A percentile compares a stretch with the other conserved stretches of the same genome.
Conservation (phyloP, 1,284 basidiomycete genomes). For the Malassezia furfur region DNA sequence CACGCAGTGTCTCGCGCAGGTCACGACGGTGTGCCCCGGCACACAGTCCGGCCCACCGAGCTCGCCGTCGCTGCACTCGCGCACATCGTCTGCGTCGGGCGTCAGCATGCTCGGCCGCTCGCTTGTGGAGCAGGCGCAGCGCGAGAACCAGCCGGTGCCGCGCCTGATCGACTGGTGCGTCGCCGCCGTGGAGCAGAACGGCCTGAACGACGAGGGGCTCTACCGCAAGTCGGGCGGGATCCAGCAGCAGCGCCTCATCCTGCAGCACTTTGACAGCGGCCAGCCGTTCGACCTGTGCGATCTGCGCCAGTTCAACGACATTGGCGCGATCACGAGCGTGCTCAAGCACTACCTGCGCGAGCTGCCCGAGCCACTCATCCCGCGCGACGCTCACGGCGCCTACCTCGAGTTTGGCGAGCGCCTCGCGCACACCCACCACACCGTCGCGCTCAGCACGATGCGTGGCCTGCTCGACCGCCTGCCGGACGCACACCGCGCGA, state of each 20-base stretch:
- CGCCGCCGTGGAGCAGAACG: conserved; percentile 30
- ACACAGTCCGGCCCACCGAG: background rate
- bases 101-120: conserved; percentile 85
- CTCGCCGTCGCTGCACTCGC: conserved; percentile 22
- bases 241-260: conserved; percentile 82
- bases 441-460: conserved; percentile 20
- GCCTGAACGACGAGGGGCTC: conserved; percentile 86
- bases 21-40: conserved; percentile 30
- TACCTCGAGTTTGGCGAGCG: conserved; percentile 54
- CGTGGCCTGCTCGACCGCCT: conserved; percentile 66
- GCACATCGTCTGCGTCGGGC: conserved; percentile 15
- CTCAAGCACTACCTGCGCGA: conserved; percentile 92
- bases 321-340: conserved; percentile 89
- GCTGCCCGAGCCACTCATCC: conserved; percentile 79
- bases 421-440: conserved; percentile 7
- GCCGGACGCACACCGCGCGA: conserved; percentile 77
- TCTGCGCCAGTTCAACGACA: conserved; percentile 84
- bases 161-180: conserved; percentile 68
- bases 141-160: conserved; percentile 68
- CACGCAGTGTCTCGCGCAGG: conserved; percentile 29
- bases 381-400: conserved; percentile 79
- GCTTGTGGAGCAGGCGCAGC: conserved; percentile 68
- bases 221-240: conserved; percentile 95
- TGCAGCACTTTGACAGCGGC: conserved; percentile 85
- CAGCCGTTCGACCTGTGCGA: conserved; percentile 82